Conservation (phyloP, 768 basidiomycete genomes). For the Boletus rubropictus region DNA sequence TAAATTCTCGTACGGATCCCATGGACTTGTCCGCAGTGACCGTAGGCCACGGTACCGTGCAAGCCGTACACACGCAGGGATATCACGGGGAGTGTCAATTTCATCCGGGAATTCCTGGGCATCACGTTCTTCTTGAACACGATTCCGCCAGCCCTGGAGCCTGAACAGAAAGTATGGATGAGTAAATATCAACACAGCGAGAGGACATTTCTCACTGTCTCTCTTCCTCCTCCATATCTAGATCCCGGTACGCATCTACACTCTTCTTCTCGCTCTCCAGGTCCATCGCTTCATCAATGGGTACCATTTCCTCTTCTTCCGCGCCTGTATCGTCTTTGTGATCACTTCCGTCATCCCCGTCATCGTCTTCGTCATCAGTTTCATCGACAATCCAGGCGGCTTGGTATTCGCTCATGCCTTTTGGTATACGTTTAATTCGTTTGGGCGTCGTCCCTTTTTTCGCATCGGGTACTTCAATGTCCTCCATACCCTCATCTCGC, state of each 20-base stretch:
- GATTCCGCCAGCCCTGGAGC: constrained; percentile 61
- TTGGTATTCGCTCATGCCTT: constrained; percentile 95
- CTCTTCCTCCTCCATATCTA: constrained; percentile 80
- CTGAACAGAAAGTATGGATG: constrained; percentile 33
- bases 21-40: constrained; percentile 90
- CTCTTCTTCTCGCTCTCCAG: constrained; percentile 51
- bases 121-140: constrained; percentile 70
- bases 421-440: constrained; percentile 76
- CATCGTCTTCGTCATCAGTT: constrained; percentile 56
- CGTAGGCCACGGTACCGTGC: constrained; percentile 88
- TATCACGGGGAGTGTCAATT: constrained; percentile 86
- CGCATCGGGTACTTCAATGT: constrained; percentile 53
- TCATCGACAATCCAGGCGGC: constrained; percentile 95
- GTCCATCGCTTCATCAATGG: constrained; percentile 48
- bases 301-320: constrained; percentile 61
- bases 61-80: constrained; percentile 75
- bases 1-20: constrained; percentile 96
- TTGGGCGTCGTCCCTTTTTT: constrained; percentile 70
- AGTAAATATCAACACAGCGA: not conserved
- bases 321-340: constrained; percentile 32
- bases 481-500: constrained; percentile 13
- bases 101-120: constrained; percentile 93
- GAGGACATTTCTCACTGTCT: constrained; percentile 56
- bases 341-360: constrained; percentile 39
- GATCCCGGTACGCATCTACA: constrained; percentile 62